Evolutionary conservation across 2,329 filamentous ascomycete species (phyloP).

Genomic region (Xylogone sp.): DNA sequence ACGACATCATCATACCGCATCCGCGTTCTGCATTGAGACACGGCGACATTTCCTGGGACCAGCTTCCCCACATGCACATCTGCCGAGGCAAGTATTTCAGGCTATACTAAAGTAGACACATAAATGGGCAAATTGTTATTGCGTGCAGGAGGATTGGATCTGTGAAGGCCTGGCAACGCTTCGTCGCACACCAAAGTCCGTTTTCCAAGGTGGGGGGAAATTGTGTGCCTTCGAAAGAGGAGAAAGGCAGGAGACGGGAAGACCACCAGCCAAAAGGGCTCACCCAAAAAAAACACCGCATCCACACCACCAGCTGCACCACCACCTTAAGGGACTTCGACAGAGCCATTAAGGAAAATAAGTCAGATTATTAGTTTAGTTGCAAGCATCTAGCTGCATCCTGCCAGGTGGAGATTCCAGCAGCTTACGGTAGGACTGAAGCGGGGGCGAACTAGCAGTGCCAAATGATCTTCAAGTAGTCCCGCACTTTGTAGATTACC

Average conservation of each 20-base stretch:
- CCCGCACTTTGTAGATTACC: neutral
- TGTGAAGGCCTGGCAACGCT: too few species aligned
- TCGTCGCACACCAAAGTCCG: too few species aligned
- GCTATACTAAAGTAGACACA: neutral
- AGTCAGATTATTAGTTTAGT: too few species aligned
- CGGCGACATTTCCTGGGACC: neutral
- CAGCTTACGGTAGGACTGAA: neutral
- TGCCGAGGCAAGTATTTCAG: slow-evolving; percentile 5
- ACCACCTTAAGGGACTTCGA: too few species aligned
- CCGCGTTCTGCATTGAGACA: neutral
- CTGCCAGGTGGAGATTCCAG: neutral
- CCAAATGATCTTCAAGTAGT: neutral
- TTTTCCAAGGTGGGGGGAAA: too few species aligned
- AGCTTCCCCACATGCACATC: slow-evolving; percentile 8
- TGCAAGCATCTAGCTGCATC: neutral
- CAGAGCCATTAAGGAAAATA: too few species aligned
- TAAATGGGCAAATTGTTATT: neutral
- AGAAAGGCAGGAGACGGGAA: too few species aligned
- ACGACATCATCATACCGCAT: neutral
- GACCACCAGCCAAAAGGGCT: too few species aligned
- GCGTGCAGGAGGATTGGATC: neutral
- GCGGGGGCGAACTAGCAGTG: neutral
- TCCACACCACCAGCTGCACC: too few species aligned
- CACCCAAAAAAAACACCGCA: too few species aligned
- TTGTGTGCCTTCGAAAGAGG: too few species aligned